phyloP scores from a whole-genome alignment of 192 early-diverging fungal genomes.

The Entophlyctis helioformis region DNA sequence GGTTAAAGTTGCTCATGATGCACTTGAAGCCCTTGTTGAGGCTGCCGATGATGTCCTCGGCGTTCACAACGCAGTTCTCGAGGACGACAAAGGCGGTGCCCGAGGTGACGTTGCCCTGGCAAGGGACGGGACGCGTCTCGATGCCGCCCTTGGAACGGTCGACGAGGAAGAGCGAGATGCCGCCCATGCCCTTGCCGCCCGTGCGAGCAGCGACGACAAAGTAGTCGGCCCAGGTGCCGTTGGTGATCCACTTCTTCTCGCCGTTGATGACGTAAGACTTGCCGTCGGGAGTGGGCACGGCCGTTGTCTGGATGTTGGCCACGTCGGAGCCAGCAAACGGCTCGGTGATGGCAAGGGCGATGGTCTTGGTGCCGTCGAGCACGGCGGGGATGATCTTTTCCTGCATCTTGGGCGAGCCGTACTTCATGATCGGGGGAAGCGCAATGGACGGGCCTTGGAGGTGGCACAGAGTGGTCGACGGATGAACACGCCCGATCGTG shows the following conservation, averaged over 20 bases:
- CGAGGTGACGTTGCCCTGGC: conserved; percentile 59
- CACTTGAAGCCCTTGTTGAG: conserved; percentile 66
- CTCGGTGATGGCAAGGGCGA: conserved; percentile 64
- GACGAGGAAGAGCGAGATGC: conserved; percentile 55
- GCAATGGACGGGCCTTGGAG: no score
- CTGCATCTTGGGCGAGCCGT: conserved; percentile 48
- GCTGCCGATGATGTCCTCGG: conserved; percentile 60
- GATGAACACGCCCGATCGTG: no score
- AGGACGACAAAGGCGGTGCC: conserved; percentile 57
- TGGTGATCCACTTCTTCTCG: conserved; percentile 42
- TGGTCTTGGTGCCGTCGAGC: conserved; percentile 54
- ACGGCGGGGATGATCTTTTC: conserved; percentile 40
- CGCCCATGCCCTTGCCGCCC: conserved; percentile 56
- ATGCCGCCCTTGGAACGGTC: conserved; percentile 45
- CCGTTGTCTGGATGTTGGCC: conserved; percentile 46
- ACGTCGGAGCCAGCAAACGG: conserved; percentile 51
- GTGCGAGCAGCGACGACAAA: conserved; percentile 68
- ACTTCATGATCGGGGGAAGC: conserved; percentile 57
- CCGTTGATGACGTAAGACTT: conserved; percentile 55
- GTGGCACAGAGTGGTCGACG: no score
- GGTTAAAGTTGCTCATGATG: conserved; percentile 34
- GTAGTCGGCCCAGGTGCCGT: conserved; percentile 40
- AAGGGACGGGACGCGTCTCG: conserved; percentile 54
- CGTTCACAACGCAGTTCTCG: conserved; percentile 65
- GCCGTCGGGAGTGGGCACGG: conserved; percentile 39